Conservation (phyloP, 1,139 yeast genomes). For the Saccharomyces hybrid region DNA sequence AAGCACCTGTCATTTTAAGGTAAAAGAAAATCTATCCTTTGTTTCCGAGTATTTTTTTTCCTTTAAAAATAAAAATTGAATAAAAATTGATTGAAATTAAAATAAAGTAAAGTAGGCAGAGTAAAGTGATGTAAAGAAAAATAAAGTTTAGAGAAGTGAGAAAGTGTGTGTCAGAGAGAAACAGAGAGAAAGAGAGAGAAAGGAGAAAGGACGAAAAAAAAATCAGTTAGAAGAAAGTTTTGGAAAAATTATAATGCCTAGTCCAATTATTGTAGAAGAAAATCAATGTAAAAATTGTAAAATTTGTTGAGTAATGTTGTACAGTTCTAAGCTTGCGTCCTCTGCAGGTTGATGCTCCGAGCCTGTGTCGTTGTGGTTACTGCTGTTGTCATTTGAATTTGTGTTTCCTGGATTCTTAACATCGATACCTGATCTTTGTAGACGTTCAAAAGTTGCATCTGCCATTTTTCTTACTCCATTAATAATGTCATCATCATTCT, state of each 20-base stretch:
- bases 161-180: neutral
- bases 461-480: constrained; percentile 49
- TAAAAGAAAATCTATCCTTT: neutral
- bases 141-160: neutral
- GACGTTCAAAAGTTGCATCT: constrained; percentile 32
- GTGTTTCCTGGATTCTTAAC: constrained; percentile 9
- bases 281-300: constrained; percentile 36
- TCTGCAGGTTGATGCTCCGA: constrained; percentile 35
- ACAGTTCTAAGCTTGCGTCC: constrained; percentile 64
- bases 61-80: neutral
- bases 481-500: constrained; percentile 51
- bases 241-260: neutral
- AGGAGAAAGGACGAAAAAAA: neutral
- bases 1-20: neutral
- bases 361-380: constrained; percentile 31
- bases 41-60: neutral
- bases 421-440: constrained; percentile 25
- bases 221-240: neutral
- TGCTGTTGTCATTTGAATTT: constrained; percentile 12
- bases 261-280: neutral
- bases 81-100: neutral
- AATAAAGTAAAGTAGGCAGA: neutral
- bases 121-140: neutral
- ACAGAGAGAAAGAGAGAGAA: neutral
- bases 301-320: constrained; percentile 73